phyloP scores from a whole-genome alignment of 2,329 filamentous ascomycete genomes.

The Venturia effusa region DNA sequence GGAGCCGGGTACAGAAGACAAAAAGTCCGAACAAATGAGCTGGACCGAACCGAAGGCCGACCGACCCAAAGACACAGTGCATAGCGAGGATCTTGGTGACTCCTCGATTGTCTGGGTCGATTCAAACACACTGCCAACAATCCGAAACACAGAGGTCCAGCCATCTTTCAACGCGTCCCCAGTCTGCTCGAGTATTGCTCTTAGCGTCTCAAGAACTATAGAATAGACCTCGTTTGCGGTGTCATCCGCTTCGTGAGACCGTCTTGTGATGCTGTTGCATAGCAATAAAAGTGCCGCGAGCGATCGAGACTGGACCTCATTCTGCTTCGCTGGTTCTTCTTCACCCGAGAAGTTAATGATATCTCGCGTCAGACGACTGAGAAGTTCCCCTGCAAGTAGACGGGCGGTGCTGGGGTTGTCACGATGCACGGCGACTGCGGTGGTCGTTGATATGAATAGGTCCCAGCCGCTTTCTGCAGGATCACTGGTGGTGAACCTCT shows the following conservation, averaged over 20 bases:
- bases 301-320: slow-evolving; percentile 58
- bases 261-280: slow-evolving; percentile 26
- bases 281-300: slow-evolving; percentile 51
- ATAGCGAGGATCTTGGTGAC: slow-evolving; percentile 18
- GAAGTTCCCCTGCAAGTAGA: slow-evolving; percentile 37
- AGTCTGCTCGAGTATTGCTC: slow-evolving; percentile 74
- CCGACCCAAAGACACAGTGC: slow-evolving; percentile 66
- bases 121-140: slow-evolving; percentile 70
- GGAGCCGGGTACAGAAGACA: slow-evolving; percentile 59
- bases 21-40: slow-evolving; percentile 88
- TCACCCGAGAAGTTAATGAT: slow-evolving; percentile 42
- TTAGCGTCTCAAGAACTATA: slow-evolving; percentile 67
- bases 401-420: slow-evolving; percentile 33
- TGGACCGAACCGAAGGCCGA: slow-evolving; percentile 84
- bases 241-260: slow-evolving; percentile 47
- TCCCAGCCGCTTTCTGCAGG: slow-evolving; percentile 67
- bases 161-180: slow-evolving; percentile 74
- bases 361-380: slow-evolving; percentile 36
- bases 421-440: slow-evolving; percentile 33
- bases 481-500: slow-evolving; percentile 54
- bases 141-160: slow-evolving; percentile 77
- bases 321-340: slow-evolving; percentile 29
- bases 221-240: slow-evolving; percentile 73
- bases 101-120: background rate
- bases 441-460: slow-evolving; percentile 47